These are phyloP conservation scores for Odontarrhena argentea DNA, from an alignment of 345 rosid genomes.

Conservation along the genomic window DNA sequence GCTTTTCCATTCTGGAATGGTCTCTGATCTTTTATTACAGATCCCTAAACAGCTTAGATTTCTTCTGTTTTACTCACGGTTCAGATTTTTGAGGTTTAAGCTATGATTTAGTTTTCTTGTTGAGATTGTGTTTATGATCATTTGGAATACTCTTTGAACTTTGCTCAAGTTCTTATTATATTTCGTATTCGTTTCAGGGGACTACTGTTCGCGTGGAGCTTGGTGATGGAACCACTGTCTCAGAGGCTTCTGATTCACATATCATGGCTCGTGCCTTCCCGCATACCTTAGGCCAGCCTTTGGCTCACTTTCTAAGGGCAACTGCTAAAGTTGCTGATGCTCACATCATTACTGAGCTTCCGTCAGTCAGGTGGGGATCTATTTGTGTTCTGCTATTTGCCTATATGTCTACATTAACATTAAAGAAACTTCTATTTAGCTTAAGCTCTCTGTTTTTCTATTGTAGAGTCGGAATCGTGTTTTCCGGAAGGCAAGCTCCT, in stretches of 20 bases:
- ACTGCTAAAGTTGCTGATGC: conserved; percentile 90
- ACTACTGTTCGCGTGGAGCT: conserved; percentile 93
- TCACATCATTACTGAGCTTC: conserved; percentile 86
- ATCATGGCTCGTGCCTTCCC: conserved; percentile 72
- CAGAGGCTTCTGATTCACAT: conserved; percentile 70
- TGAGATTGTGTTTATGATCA: neutral
- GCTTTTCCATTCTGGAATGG: neutral
- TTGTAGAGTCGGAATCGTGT: conserved; percentile 86
- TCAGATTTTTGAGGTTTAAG: neutral
- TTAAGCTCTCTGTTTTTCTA: conserved; percentile 9
- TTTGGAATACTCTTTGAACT: conserved; percentile 2
- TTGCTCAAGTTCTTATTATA: neutral
- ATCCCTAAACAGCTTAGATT: neutral
- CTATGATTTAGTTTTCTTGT: neutral
- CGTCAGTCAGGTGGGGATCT: conserved; percentile 57
- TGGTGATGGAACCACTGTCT: conserved; percentile 75
- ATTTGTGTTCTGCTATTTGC: neutral
- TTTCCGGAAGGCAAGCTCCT: conserved; percentile 97
- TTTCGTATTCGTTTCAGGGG: conserved; percentile 55
- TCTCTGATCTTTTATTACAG: conserved; percentile 19
- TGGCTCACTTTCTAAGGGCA: conserved; percentile 93
- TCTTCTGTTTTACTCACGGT: neutral
- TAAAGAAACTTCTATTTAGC: neutral
- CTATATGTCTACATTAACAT: neutral
- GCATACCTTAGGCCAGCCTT: conserved; percentile 80